These are phyloP conservation scores for Phaffomyces antillensis DNA, from an alignment of 805 yeast species.

Conservation along the genomic window DNA sequence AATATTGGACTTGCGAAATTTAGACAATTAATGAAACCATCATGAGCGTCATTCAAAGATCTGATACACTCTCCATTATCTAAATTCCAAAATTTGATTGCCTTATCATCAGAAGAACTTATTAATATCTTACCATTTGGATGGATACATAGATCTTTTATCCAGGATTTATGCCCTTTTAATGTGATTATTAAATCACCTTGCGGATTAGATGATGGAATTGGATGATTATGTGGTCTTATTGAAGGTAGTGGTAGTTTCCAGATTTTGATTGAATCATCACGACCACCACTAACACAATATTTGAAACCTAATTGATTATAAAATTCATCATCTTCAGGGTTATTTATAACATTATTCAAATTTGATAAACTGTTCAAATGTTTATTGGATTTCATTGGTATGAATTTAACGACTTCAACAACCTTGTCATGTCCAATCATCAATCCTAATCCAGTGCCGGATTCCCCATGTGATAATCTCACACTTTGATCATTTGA, in stretches of 20 bases:
- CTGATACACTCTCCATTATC: slow-evolving; percentile 39
- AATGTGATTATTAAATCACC: slow-evolving; percentile 53
- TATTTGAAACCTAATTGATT: slow-evolving; percentile 53
- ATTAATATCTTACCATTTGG: slow-evolving; percentile 68
- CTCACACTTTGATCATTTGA: slow-evolving; percentile 75
- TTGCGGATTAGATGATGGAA: slow-evolving; percentile 53
- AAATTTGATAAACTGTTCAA: slow-evolving; percentile 38
- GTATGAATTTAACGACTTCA: slow-evolving; percentile 66
- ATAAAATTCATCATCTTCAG: slow-evolving; percentile 21
- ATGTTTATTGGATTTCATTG: slow-evolving; percentile 38
- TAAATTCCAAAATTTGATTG: slow-evolving; percentile 74
- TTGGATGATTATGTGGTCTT: slow-evolving; percentile 47
- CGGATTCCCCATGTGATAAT: slow-evolving; percentile 57
- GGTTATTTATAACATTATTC: slow-evolving; percentile 11
- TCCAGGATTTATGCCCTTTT: slow-evolving; percentile 83
- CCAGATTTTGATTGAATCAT: slow-evolving; percentile 71
- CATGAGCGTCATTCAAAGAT: slow-evolving; percentile 49
- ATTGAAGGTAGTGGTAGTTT: slow-evolving; percentile 58
- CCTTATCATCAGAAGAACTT: slow-evolving; percentile 74
- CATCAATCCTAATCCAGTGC: slow-evolving; percentile 59
- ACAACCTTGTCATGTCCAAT: slow-evolving; percentile 80
- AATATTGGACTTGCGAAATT: slow-evolving; percentile 42
- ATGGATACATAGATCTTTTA: slow-evolving; percentile 59
- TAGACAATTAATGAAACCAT: slow-evolving; percentile 67
- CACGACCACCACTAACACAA: slow-evolving; percentile 75